These are phyloP conservation scores for Physocladia obscura DNA, from an alignment of 192 early-diverging fungal genomes.

Conservation along the genomic window DNA sequence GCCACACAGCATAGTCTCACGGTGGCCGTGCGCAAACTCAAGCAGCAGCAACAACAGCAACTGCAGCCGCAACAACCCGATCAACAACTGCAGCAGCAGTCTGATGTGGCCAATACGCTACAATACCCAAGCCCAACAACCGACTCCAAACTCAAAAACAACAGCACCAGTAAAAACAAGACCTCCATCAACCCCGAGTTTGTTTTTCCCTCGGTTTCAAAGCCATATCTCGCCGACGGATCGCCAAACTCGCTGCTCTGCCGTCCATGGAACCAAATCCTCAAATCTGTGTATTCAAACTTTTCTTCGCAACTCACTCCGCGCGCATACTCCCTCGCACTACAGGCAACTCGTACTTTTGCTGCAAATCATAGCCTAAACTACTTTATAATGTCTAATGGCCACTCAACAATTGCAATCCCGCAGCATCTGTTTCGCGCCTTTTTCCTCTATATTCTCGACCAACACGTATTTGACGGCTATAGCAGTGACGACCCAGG, in stretches of 20 bases:
- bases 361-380: background rate
- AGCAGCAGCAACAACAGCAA: no score
- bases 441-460: background rate
- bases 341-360: background rate
- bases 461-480: background rate
- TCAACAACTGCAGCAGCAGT: no score
- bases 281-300: background rate
- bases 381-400: background rate
- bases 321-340: background rate
- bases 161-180: no score
- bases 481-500: background rate
- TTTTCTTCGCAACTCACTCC: background rate
- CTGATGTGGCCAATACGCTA: no score
- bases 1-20: no score
- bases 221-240: background rate
- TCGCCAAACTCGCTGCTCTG: background rate
- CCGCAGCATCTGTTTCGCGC: background rate
- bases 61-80: no score
- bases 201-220: background rate
- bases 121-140: no score
- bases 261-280: background rate
- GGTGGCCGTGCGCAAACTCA: no score
- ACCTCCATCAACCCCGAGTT: no score
- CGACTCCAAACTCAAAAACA: no score
- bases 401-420: background rate